These are phyloP conservation scores for Trichoderma guizhouense DNA, from an alignment of 2,329 filamentous ascomycete genomes.

Conservation along the genomic window DNA sequence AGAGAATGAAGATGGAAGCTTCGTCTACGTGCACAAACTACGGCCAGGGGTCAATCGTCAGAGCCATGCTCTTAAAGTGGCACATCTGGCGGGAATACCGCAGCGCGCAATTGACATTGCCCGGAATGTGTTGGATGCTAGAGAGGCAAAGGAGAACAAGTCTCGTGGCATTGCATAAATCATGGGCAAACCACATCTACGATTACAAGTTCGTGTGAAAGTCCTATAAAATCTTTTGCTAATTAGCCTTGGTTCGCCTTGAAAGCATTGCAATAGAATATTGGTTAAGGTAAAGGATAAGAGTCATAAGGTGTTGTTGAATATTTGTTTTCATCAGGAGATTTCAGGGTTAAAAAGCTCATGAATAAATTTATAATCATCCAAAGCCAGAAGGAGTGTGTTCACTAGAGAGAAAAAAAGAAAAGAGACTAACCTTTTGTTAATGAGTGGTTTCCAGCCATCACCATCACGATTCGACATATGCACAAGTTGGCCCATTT, in stretches of 20 bases:
- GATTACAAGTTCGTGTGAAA: not conserved
- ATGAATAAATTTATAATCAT: conserved; percentile 58
- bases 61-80: conserved; percentile 95
- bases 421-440: conserved; percentile 45
- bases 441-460: not conserved
- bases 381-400: conserved; percentile 31
- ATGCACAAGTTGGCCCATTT: not conserved
- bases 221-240: conserved; percentile 12
- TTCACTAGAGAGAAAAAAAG: conserved; percentile 17
- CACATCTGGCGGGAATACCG: conserved; percentile 77
- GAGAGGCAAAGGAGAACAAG: not conserved
- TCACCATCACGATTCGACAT: conserved; percentile 9
- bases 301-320: conserved; percentile 55
- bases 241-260: conserved; percentile 41
- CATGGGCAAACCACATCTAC: not conserved
- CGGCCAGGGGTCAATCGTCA: conserved; percentile 77
- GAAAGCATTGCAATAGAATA: conserved; percentile 23
- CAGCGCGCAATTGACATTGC: conserved; percentile 69
- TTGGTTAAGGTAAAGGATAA: conserved; percentile 21
- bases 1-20: conserved; percentile 67
- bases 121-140: conserved; percentile 30
- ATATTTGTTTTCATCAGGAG: conserved; percentile 56
- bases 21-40: conserved; percentile 83
- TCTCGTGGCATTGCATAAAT: not conserved
- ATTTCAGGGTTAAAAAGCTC: conserved; percentile 69